Evolutionary conservation across 805 yeast species (phyloP), one percentile per base, ranked within the genome.

Genomic region (Saturnispora galanensis): DNA sequence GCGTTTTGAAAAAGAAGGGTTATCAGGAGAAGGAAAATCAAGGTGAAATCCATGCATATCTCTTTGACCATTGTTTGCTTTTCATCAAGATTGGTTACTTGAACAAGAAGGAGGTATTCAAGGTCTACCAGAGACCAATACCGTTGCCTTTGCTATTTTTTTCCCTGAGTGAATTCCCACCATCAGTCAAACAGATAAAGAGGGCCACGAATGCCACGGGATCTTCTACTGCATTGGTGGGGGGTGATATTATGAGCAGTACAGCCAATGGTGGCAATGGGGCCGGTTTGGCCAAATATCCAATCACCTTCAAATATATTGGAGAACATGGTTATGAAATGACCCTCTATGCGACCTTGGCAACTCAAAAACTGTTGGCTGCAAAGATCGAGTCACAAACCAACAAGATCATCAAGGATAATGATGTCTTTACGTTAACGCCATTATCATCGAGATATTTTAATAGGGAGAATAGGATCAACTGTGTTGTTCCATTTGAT

Each of bases 401-500:
- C 52, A 75, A 71, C 52, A 77, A 79, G 48, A 66, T 89, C 53
- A 74, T 84, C 44, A 78, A 72, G 41, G 76, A 77, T 44, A 77
- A 87, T 48, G 93, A 87, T 53, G 82, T 90, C 50, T 88, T 84
- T 62, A 80, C 93, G 1, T 67, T 82, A 50, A 78, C 81, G 13
- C 82, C 87, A 49, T 70, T 86, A 45, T 84, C 83, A 51, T 80
- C 86, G 18, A 71, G 83, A 49, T 77, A 78, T 56, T 89, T 89
- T 62, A 87, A 79, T 51, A 77, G 79, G 40, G 71, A 71, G 16
- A 79, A 89, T 57, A 76, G 83, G 49, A 84, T 90, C 54, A 88
- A 86, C 58, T 88, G 97, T 68, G 90, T 88, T 28, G 88, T 84
- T 34, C 95, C 96, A 31, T 83, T 85, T 61, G 95, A 93, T 58